phyloP scores from a whole-genome alignment of 2,329 filamentous ascomycete genomes.

The Aspergillus felis region DNA sequence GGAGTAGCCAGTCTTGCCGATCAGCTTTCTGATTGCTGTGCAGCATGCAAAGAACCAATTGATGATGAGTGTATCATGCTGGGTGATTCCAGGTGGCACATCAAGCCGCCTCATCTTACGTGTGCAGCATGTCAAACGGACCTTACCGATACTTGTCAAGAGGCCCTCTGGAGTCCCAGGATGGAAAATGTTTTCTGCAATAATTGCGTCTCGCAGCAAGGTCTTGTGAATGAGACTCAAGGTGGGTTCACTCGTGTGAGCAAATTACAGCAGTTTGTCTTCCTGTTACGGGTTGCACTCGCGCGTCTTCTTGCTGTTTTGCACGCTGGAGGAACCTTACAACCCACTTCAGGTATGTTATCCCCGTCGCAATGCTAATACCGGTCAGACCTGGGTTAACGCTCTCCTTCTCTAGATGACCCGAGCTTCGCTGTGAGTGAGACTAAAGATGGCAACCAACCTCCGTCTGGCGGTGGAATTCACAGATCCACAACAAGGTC shows the following conservation, averaged over 20 bases:
- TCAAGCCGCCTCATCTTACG: constrained; percentile 62
- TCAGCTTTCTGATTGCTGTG: constrained; percentile 80
- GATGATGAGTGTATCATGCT: constrained; percentile 86
- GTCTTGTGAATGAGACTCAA: constrained; percentile 53
- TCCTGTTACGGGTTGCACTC: constrained; percentile 84
- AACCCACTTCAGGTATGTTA: constrained; percentile 60
- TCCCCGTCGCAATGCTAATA: constrained; percentile 2
- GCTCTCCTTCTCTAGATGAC: constrained; percentile 53
- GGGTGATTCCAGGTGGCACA: constrained; percentile 76
- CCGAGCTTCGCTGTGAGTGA: constrained; percentile 64
- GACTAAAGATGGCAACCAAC: constrained; percentile 59
- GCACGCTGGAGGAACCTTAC: constrained; percentile 74
- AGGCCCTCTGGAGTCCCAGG: constrained; percentile 66
- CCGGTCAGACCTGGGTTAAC: neutral
- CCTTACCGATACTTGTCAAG: constrained; percentile 62
- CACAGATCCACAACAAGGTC: constrained; percentile 66
- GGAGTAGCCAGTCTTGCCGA: constrained; percentile 66
- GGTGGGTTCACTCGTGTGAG: constrained; percentile 71
- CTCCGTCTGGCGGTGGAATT: constrained; percentile 46
- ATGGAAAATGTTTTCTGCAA: constrained; percentile 69
- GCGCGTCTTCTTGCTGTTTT: constrained; percentile 85
- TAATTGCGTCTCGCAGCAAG: constrained; percentile 53
- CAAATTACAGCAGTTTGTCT: constrained; percentile 90
- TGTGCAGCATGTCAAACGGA: constrained; percentile 70
- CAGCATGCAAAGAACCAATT: constrained; percentile 76